phyloP scores from a whole-genome alignment of 306 rosid species.

The Acacia acuminata region DNA sequence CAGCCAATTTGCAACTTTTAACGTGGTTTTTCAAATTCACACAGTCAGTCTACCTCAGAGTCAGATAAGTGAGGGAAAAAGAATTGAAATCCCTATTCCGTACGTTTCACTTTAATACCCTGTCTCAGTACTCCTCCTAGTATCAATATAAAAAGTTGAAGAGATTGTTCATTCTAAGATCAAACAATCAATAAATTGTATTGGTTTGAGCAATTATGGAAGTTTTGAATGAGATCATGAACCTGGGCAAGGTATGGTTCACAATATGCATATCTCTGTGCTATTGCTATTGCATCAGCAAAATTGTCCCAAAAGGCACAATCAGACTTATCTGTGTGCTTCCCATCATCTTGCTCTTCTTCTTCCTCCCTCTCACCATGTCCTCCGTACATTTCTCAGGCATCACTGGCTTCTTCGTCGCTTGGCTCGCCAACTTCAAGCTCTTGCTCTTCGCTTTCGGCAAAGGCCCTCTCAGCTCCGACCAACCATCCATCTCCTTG shows the following conservation, averaged over 20 bases:
- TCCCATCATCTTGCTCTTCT: slow-evolving; percentile 43
- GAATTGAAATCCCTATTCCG: neutral
- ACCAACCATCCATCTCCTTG: slow-evolving; percentile 43
- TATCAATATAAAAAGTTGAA: neutral
- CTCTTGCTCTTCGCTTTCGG: slow-evolving; percentile 50
- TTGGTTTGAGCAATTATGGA: slow-evolving; percentile 32
- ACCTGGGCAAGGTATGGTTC: slow-evolving; percentile 35
- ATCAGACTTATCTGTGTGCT: slow-evolving; percentile 36
- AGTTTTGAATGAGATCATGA: slow-evolving; percentile 25
- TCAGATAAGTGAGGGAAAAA: neutral
- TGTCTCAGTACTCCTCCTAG: neutral
- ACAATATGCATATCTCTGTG: slow-evolving; percentile 33
- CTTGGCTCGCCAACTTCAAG: slow-evolving; percentile 64
- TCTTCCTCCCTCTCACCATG: slow-evolving; percentile 54
- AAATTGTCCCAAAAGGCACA: slow-evolving; percentile 32
- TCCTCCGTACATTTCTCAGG: slow-evolving; percentile 49
- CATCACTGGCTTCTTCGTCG: slow-evolving; percentile 44
- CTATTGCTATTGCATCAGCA: slow-evolving; percentile 44
- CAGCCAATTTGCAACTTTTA: neutral
- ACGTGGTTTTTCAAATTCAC: neutral
- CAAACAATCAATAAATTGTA: neutral
- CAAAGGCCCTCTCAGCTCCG: slow-evolving; percentile 44
- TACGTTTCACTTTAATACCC: neutral
- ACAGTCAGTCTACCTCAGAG: neutral
- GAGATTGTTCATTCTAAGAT: neutral